Evolutionary conservation across 2,329 filamentous ascomycete species (phyloP).

Genomic region (Diaporthe aspalathi): DNA sequence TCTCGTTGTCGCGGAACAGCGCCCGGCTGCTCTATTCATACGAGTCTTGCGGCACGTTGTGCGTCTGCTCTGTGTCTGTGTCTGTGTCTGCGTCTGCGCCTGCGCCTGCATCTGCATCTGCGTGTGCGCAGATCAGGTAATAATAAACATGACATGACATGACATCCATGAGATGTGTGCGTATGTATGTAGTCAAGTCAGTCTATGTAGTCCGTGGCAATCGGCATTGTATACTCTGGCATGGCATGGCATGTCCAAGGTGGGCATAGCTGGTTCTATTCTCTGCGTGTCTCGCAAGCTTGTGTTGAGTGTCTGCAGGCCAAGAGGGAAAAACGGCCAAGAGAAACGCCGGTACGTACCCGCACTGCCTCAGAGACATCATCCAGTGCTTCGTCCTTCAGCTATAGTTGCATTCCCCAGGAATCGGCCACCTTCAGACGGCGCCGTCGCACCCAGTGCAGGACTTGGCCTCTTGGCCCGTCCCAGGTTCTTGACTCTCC

Average conservation of each 20-base stretch:
- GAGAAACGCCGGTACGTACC: constrained; percentile 15
- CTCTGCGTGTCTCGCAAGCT: background rate
- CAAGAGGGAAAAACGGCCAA: background rate
- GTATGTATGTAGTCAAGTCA: no score
- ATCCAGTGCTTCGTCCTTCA: background rate
- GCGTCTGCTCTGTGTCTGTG: no score
- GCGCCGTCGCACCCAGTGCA: constrained; percentile 30
- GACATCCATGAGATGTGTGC: constrained; percentile 9
- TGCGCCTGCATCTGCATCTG: no score
- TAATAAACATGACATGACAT: constrained; percentile 27
- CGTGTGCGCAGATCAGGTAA: constrained; percentile 22
- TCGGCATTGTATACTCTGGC: no score
- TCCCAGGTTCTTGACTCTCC: constrained; percentile 26
- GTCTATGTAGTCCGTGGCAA: background rate
- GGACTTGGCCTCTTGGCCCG: constrained; percentile 38
- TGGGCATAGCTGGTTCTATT: background rate
- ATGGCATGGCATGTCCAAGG: no score
- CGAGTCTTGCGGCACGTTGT: constrained; percentile 14
- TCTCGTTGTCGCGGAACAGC: constrained; percentile 20
- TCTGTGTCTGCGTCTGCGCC: no score
- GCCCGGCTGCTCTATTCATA: constrained; percentile 28
- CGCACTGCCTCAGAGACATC: constrained; percentile 18
- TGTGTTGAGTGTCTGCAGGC: background rate
- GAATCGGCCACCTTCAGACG: constrained; percentile 27
- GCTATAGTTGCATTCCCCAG: constrained; percentile 25